Conservation (phyloP, 352 stramenopile genomes). For the Globisporangium cylindrosporum region DNA sequence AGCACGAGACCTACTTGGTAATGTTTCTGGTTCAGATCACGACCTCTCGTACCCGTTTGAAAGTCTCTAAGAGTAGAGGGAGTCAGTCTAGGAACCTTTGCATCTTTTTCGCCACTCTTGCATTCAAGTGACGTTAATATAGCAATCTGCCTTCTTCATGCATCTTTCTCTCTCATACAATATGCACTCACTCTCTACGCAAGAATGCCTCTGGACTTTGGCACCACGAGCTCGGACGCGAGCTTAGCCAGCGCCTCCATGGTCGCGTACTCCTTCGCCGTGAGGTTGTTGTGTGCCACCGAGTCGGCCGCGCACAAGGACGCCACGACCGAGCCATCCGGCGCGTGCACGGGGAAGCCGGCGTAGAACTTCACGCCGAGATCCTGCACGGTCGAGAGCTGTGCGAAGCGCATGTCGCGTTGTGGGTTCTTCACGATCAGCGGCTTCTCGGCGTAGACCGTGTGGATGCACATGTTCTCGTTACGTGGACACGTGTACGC, state of each 20-base stretch:
- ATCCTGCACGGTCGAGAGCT: conserved; percentile 45
- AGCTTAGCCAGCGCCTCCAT: conserved; percentile 61
- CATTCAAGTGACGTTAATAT: background rate
- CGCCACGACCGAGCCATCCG: conserved; percentile 45
- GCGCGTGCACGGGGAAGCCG: conserved; percentile 49
- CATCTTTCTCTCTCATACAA: background rate
- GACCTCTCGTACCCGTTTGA: background rate
- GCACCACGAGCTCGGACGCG: conserved; percentile 36
- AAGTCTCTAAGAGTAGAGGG: background rate
- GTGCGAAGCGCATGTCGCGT: conserved; percentile 58
- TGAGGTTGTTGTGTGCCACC: conserved; percentile 51
- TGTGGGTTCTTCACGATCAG: conserved; percentile 64
- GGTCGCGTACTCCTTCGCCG: conserved; percentile 71
- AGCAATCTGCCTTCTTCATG: background rate
- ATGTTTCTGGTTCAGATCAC: too few species aligned
- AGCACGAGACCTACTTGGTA: too few species aligned
- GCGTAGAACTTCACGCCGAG: conserved; percentile 63
- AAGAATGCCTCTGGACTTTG: background rate
- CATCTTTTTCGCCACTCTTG: background rate
- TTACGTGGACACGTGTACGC: conserved; percentile 33
- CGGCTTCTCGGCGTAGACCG: conserved; percentile 55
- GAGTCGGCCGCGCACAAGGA: conserved; percentile 43
- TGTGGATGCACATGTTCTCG: conserved; percentile 59
- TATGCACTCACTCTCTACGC: background rate
- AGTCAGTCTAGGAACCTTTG: background rate